Evolutionary conservation across 2,329 filamentous ascomycete species (phyloP).

Genomic region (Lasiodiplodia theobromae): DNA sequence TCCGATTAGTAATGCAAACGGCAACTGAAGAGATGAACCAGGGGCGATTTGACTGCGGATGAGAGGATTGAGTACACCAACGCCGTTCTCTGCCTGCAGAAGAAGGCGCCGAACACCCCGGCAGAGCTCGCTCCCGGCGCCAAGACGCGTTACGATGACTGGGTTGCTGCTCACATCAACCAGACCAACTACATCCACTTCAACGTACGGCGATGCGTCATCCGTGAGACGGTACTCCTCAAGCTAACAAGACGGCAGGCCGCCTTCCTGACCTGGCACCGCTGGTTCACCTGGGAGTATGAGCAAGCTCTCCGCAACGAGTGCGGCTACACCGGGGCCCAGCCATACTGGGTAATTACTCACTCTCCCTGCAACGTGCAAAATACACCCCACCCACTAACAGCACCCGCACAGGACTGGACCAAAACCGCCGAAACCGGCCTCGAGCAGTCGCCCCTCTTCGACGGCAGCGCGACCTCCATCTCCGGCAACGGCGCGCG

Average conservation of each 20-base stretch:
- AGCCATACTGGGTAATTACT: conserved; percentile 50
- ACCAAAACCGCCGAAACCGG: conserved; percentile 24
- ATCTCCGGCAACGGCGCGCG: conserved; percentile 54
- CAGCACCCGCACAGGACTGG: conserved; percentile 41
- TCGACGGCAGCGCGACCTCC: conserved; percentile 61
- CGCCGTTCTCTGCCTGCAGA: conserved; percentile 45
- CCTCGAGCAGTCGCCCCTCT: conserved; percentile 55
- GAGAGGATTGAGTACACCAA: conserved; percentile 45
- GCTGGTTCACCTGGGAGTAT: conserved; percentile 52
- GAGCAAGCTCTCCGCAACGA: conserved; percentile 52
- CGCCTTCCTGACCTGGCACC: conserved; percentile 50
- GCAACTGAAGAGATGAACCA: not conserved
- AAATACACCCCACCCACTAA: not conserved
- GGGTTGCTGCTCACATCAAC: conserved; percentile 45
- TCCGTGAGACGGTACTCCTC: not conserved
- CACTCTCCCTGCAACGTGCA: not conserved
- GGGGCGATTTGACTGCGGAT: conserved; percentile 15
- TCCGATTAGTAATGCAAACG: too few relatives aligned
- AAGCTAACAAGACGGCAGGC: conserved; percentile 34
- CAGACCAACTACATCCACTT: conserved; percentile 44
- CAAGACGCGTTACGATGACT: conserved; percentile 47
- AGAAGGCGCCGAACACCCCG: conserved; percentile 41
- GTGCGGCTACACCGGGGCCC: conserved; percentile 52
- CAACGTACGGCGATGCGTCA: conserved; percentile 35
- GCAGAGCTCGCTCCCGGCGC: conserved; percentile 40